These are phyloP conservation scores for Melanogaster broomeanus DNA, from an alignment of 768 basidiomycete species.

Conservation along the genomic window DNA sequence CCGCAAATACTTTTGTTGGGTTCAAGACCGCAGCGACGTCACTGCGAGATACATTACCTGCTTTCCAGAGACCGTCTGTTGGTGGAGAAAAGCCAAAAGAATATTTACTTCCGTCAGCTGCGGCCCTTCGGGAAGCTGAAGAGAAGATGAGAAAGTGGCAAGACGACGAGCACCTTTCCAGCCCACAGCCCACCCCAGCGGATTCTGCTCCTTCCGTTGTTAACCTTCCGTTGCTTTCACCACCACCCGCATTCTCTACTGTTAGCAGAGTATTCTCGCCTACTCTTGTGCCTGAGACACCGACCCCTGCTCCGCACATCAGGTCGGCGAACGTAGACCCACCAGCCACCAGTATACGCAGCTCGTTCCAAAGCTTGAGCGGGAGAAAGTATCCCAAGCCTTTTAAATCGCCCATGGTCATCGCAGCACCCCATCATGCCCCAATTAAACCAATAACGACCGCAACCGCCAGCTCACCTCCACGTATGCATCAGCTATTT, in stretches of 20 bases:
- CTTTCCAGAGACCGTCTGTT: conserved; percentile 20
- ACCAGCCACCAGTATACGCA: conserved; percentile 13
- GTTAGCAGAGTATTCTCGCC: conserved; percentile 39
- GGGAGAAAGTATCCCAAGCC: conserved; percentile 30
- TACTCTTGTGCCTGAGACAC: conserved; percentile 35
- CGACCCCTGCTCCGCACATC: conserved; percentile 34
- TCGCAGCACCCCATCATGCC: conserved; percentile 6
- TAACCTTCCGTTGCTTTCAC: conserved; percentile 10
- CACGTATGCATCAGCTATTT: conserved; percentile 5
- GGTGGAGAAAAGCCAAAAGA: conserved; percentile 18
- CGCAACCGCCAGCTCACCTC: conserved; percentile 30
- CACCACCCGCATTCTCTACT: conserved; percentile 37
- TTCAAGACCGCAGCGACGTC: conserved; percentile 40
- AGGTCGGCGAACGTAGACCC: conserved; percentile 26
- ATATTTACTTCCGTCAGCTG: conserved; percentile 52
- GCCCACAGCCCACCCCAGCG: conserved; percentile 22
- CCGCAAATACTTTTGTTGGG: conserved; percentile 28
- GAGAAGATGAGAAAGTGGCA: conserved; percentile 53
- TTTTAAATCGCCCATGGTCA: conserved; percentile 50
- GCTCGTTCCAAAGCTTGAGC: conserved; percentile 7
- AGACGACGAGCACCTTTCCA: conserved; percentile 32
- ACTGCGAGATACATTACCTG: conserved; percentile 1
- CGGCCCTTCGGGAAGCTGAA: conserved; percentile 55
- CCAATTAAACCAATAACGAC: conserved; percentile 22
- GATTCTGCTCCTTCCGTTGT: conserved; percentile 3